phyloP scores from a whole-genome alignment of 2,329 filamentous ascomycete species.

The Exophiala viscosa region DNA sequence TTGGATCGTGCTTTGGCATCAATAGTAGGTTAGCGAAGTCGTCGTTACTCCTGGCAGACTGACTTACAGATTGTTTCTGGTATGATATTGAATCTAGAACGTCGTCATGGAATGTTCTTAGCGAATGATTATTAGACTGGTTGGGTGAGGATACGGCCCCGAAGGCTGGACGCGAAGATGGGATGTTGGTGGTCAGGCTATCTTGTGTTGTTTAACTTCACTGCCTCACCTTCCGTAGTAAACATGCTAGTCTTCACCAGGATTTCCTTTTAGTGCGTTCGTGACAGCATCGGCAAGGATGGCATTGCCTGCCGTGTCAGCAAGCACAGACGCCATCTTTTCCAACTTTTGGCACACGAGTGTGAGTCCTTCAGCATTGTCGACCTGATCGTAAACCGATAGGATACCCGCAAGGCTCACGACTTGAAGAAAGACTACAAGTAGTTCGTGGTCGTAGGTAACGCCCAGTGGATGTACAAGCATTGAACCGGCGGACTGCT shows the following conservation, averaged over 20 bases:
- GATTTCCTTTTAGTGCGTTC: conserved; percentile 28
- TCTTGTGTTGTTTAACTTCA: not conserved
- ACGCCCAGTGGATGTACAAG: conserved; percentile 56
- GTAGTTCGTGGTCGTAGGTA: conserved; percentile 65
- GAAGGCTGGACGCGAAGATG: not conserved
- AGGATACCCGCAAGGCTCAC: conserved; percentile 38
- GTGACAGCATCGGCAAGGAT: conserved; percentile 25
- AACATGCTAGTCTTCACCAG: conserved; percentile 20
- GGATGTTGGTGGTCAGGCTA: not conserved
- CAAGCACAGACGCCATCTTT: conserved; percentile 29
- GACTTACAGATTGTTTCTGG: no score
- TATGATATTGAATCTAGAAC: no score
- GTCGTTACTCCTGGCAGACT: not conserved
- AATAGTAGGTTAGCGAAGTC: not conserved
- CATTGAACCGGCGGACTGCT: conserved; percentile 51
- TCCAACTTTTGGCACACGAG: conserved; percentile 27
- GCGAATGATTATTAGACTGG: not conserved
- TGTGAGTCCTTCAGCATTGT: not conserved
- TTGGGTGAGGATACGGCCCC: not conserved
- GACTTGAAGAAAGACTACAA: conserved; percentile 45
- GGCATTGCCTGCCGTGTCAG: conserved; percentile 8
- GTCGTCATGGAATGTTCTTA: no score
- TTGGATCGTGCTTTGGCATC: not conserved
- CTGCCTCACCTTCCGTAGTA: not conserved
- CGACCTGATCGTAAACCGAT: conserved; percentile 17